These are phyloP conservation scores for Naganishia antarctica DNA, from an alignment of 768 basidiomycete species.

Conservation along the genomic window DNA sequence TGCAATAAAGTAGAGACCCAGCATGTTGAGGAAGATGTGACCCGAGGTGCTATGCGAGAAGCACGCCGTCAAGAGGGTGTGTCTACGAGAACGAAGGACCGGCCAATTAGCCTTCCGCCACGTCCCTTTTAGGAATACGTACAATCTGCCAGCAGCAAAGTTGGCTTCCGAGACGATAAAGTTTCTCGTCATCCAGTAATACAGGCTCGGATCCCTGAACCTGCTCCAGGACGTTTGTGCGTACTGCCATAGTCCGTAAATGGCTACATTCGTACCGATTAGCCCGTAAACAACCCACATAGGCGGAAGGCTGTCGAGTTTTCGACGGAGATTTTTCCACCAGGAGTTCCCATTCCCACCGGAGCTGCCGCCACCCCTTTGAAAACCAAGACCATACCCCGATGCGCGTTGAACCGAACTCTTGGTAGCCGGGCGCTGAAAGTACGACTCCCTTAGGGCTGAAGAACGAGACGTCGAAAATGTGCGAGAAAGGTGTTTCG, in stretches of 20 bases:
- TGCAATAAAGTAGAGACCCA: conserved; percentile 46
- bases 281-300: conserved; percentile 40
- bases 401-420: background rate
- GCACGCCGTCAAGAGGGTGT: conserved; percentile 43
- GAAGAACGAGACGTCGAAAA: conserved; percentile 9
- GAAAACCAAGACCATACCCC: conserved; percentile 2
- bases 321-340: conserved; percentile 29
- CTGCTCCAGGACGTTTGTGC: conserved; percentile 35
- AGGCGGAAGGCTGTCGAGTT: conserved; percentile 39
- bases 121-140: conserved; percentile 12
- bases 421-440: conserved; percentile 13
- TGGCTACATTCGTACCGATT: conserved; percentile 42
- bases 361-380: conserved; percentile 30
- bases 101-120: background rate
- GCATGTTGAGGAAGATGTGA: conserved; percentile 46
- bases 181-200: conserved; percentile 42
- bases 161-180: conserved; percentile 46
- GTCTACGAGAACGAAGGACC: conserved; percentile 26
- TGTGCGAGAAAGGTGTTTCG: background rate
- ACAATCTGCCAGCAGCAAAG: conserved; percentile 44
- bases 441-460: conserved; percentile 22
- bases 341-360: conserved; percentile 28
- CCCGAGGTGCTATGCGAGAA: conserved; percentile 44
- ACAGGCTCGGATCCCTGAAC: conserved; percentile 43
- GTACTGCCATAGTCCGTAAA: conserved; percentile 47